Base-by-base conservation (phyloP, 805 yeast species). In the Kazachstania viticola region DNA sequence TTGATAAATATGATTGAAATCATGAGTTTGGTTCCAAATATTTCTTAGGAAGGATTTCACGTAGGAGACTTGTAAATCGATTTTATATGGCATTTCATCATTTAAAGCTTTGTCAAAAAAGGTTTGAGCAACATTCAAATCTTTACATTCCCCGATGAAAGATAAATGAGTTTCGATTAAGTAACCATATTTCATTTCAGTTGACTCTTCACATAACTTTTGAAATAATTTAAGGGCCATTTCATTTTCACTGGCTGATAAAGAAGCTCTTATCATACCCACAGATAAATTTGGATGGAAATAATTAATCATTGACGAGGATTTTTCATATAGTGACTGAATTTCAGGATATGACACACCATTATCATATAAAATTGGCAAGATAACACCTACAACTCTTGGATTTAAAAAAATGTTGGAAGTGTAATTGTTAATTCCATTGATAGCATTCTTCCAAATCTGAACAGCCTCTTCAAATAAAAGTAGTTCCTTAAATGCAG, bases 111-210 rank as follows among this genome's bases (percentile, higher is more conserved):
- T 79, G 44, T 74, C 75, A 53, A 78, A 81, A 46, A 82, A 82
- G 25, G 73, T 69, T 48, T 71, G 73, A 4, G 94, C 82, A 28
- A 82, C 75, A 26, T 62, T 63, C 34, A 79, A 64, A 49, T 82
- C 85, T 48, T 71, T 72, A 54, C 84, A 78, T 42, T 71, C 73
- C 28, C 93, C 91, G 49, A 82, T 77, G 45, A 82, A 82, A 3
- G 78, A 66, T 38, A 80, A 64, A 60, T 82, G 94, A 29, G 82
- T 76, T 56, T 78, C 81, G 21, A 79, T 69, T 54, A 79, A 61
- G 21, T 76, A 68, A 31, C 74, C 65, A 45, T 62, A 58, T 54
- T 61, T 62, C 32, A 47, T 44, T 26, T 53, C 58, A 28, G 71
- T 72, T 28, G 70, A 65, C 27, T 64, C 64, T 27, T 65, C 62